Evolutionary conservation across 129 eudicot species (phyloP).

Genomic region (carrot (Daucus carota)): DNA sequence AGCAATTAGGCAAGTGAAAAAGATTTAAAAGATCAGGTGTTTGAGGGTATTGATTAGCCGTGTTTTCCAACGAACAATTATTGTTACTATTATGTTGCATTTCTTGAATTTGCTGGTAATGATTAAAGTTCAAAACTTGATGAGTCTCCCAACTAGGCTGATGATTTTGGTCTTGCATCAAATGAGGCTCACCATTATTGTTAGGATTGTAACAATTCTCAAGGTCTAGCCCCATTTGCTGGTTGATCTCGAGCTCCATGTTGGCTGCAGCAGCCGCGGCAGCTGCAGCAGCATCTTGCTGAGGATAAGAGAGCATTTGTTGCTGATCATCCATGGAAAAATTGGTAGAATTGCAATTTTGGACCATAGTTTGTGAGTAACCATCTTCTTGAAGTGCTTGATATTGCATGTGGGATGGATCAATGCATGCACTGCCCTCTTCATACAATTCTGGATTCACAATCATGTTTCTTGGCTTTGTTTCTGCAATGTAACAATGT

Average conservation of each 20-base stretch:
- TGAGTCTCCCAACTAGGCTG: constrained; percentile 22
- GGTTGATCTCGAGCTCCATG: constrained; percentile 18
- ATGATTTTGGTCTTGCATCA: constrained; percentile 9
- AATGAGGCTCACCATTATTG: constrained; percentile 16
- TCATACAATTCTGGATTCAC: constrained; percentile 40
- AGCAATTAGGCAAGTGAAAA: constrained; percentile 48
- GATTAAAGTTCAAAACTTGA: constrained; percentile 5
- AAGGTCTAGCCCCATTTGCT: constrained; percentile 31
- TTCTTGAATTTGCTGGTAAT: constrained; percentile 28
- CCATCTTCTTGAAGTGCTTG: constrained; percentile 28
- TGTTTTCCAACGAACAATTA: constrained; percentile 15
- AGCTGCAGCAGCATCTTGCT: constrained; percentile 17
- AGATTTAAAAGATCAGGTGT: constrained; percentile 65
- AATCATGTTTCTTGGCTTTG: constrained; percentile 18
- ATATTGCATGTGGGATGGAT: constrained; percentile 32
- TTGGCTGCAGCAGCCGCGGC: constrained; percentile 19
- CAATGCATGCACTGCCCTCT: constrained; percentile 39
- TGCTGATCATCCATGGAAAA: constrained; percentile 38
- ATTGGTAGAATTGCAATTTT: constrained; percentile 21
- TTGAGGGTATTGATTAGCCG: constrained; percentile 25
- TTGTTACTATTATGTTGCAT: constrained; percentile 11
- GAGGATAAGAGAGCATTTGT: constrained; percentile 1
- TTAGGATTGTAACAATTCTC: constrained; percentile 23
- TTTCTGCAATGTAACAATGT: constrained; percentile 11
- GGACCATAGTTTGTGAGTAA: constrained; percentile 33